Conservation (phyloP, 78 protist species). For the Tieghemostelium lacteum region DNA sequence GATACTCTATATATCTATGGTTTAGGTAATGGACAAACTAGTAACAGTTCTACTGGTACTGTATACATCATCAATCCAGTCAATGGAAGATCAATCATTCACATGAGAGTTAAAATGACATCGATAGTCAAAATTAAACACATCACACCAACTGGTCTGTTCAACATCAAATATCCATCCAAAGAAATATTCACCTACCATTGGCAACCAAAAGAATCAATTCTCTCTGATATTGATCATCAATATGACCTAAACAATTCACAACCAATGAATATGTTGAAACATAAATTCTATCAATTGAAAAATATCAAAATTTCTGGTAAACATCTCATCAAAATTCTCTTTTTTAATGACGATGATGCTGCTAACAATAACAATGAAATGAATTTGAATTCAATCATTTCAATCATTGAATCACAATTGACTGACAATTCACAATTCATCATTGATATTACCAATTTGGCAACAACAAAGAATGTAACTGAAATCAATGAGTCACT, state of each 20-base stretch:
- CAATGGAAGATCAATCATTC: background rate
- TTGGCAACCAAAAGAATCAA: slow-evolving; percentile 6
- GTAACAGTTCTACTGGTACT: no score
- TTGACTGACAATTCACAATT: background rate
- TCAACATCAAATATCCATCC: background rate
- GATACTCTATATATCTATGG: slow-evolving; percentile 4
- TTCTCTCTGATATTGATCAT: background rate
- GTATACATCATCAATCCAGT: background rate
- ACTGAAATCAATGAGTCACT: background rate
- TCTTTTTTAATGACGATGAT: background rate
- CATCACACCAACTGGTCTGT: no score
- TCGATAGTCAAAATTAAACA: background rate
- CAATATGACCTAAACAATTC: no score
- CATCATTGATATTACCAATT: no score
- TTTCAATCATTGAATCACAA: background rate
- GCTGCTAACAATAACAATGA: background rate
- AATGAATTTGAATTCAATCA: no score
- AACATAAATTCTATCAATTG: background rate
- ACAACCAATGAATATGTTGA: no score
- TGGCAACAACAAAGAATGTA: no score
- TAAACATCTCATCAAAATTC: background rate
- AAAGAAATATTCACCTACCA: background rate
- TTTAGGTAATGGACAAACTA: no score
- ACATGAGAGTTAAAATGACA: background rate
- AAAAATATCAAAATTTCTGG: background rate